phyloP scores from a whole-genome alignment of 345 rosid species.

The Laguncularia racemosa region DNA sequence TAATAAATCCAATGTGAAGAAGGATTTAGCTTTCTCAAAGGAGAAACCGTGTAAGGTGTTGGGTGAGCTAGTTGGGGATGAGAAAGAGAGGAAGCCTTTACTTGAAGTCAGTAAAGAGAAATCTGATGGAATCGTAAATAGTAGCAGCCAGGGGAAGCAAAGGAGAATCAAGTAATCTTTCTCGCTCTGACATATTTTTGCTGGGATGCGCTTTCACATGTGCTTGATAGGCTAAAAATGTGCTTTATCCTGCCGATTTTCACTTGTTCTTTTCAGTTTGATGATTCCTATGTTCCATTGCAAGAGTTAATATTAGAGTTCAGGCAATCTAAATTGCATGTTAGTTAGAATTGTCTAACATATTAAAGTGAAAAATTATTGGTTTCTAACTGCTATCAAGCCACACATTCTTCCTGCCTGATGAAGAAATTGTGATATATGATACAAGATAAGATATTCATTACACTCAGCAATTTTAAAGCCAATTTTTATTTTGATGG shows the following conservation, averaged over 20 bases:
- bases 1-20: slow-evolving; percentile 11
- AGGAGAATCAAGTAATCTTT: slow-evolving; percentile 41
- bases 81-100: slow-evolving; percentile 58
- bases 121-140: slow-evolving; percentile 23
- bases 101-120: slow-evolving; percentile 35
- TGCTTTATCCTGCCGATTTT: not conserved
- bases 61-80: slow-evolving; percentile 21
- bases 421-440: no score
- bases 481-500: no score
- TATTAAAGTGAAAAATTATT: no score
- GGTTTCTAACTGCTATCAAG: no score
- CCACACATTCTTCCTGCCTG: no score
- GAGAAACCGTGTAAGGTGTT: slow-evolving; percentile 26
- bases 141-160: slow-evolving; percentile 43
- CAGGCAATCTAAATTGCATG: no score
- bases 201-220: not conserved
- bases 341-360: no score
- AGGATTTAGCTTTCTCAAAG: slow-evolving; percentile 9
- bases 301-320: no score
- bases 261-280: no score
- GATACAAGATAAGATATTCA: no score
- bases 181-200: not conserved
- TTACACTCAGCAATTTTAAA: no score
- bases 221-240: not conserved
- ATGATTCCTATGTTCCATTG: not conserved